Base-by-base conservation (phyloP, 768 basidiomycete genomes). In the Mycena rosella region DNA sequence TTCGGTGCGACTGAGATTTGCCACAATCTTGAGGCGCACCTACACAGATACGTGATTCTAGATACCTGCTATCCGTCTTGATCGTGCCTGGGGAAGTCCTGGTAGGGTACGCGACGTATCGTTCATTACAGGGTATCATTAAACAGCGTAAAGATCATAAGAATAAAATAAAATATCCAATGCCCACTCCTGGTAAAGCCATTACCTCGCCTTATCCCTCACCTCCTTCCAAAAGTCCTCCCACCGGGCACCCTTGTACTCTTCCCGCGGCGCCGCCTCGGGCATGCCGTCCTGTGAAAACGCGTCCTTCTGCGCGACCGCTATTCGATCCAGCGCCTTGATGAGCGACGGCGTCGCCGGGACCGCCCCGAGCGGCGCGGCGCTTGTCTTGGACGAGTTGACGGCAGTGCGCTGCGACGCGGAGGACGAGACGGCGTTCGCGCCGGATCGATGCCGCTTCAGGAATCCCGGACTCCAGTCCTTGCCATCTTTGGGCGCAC, bases 311-410 rank as follows among this genome's bases (percentile, higher is more conserved):
- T 91, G 89, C 4, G 89, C 90, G 18, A 79, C 77, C 14, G 84
- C 80, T 56, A 91, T 82, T 30, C 89, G 83, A 69, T 90, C 87
- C n/a, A 91, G 76, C 1, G 89, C 90, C 40, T 83, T 83, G 65
- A 90, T 86, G 34, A 91, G 80, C 3, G 90, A 91, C 0, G 90
- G 89, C 2, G 90, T 91, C 26, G 87, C 86, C 6, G 89, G 88
- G 1, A 90, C 85, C 2, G 88, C 78, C 5, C 80, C 80, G 9
- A 73, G 72, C 58, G 78, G 72, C 18, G 73, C 45, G n/a, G 73
- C 69, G 17, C 59, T 65, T 5, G 73, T 65, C 9, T 67, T 63
- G n/a, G 72, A 63, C 26, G 56, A 44, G n/a, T 44, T 65, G 2
- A 73, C 73, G 15, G 72, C 69, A 2, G 74, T 74, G 44, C 68